Evolutionary conservation across 208 protist genomes (phyloP).

Genomic region (Crithidia acanthocephali): DNA sequence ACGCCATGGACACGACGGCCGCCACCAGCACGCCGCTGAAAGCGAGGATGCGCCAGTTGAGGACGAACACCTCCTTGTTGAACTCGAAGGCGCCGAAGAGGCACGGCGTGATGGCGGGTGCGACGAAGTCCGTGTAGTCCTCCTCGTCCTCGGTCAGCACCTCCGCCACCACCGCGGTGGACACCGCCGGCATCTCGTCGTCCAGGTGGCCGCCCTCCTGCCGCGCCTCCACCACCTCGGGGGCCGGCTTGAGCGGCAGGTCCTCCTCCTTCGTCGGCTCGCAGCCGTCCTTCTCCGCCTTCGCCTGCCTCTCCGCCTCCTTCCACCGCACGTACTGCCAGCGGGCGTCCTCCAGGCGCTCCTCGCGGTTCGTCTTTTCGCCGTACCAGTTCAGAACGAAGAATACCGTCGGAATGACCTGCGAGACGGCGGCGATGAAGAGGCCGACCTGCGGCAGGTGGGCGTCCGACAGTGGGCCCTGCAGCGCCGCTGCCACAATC

Average conservation of each 20-base stretch:
- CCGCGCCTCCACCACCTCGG: conserved; percentile 5
- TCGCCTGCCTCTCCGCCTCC: conserved; percentile 4
- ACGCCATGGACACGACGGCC: conserved; percentile 27
- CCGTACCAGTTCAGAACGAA: conserved; percentile 69
- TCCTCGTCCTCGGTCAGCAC: conserved; percentile 7
- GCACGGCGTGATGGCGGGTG: conserved; percentile 15
- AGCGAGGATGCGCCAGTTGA: conserved; percentile 25
- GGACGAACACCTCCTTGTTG: conserved; percentile 28
- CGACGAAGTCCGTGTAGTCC: conserved; percentile 1
- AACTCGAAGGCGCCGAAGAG: conserved; percentile 25
- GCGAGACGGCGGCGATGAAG: conserved; percentile 47
- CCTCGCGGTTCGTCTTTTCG: conserved; percentile 54
- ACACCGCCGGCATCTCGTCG: not conserved
- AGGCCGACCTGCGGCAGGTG: conserved; percentile 39
- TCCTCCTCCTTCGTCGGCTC: not conserved
- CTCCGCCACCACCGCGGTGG: not conserved
- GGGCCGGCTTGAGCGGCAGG: not conserved
- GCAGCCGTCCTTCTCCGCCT: not conserved
- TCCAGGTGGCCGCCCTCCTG: conserved; percentile 3
- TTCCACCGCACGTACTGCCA: conserved; percentile 13
- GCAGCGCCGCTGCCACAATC: conserved; percentile 39
- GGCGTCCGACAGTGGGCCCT: conserved; percentile 54
- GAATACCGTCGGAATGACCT: conserved; percentile 51
- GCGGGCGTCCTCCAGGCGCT: conserved; percentile 41
- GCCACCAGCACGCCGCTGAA: conserved; percentile 30